Evolutionary conservation across 441 rosid genomes (phyloP), one percentile per base, ranked within the genome.

Genomic region (Omphalea diandra): DNA sequence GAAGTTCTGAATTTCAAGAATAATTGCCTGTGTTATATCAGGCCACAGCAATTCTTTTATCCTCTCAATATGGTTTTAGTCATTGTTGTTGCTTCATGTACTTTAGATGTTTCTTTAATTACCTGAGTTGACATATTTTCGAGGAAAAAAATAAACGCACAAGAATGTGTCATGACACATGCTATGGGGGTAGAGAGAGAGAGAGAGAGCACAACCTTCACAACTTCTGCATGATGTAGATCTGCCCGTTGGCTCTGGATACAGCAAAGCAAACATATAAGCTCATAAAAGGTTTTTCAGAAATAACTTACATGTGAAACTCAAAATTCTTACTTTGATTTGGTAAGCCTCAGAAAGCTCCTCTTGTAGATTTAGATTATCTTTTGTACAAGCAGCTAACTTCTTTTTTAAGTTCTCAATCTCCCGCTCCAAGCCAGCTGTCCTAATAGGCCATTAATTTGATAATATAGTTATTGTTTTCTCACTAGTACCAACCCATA

Each of bases 371-470:
- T 96, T 91, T 52, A 73, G 55, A 81, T 86, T 90, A 59, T 90
- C 97, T 79, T 94, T 86, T 29, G 86, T 76, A 78, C 87, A 84
- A 75, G 84, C 79, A 72, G 81, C 83, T 73, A 91, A 74, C 77
- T 85, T 85, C 86, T 77, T 79, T 80, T 89, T 88, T 82, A 93
- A 81, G 75, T 75, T 86, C 80, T 91, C 98, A 58, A 91, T 90
- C 84, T 96, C 99, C 89, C 91, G 96, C 82, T 91, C 99, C 97
- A 93, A 80, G 78, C 80, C 86, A 84, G 99, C 98, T 83, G 97
- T 91, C 96, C 99, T 96, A 84, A 76, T 83, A 85, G 80, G 50
- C 65, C 72, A n/a, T n/a, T n/a, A 77, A 75, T 77, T 76, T 41
- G 52, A 55, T 35, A 58, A 71, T 56, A 60, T 52, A 74, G 50